phyloP scores from a whole-genome alignment of 169 alveolate species.

The Ichthyophthirius multifiliis region DNA sequence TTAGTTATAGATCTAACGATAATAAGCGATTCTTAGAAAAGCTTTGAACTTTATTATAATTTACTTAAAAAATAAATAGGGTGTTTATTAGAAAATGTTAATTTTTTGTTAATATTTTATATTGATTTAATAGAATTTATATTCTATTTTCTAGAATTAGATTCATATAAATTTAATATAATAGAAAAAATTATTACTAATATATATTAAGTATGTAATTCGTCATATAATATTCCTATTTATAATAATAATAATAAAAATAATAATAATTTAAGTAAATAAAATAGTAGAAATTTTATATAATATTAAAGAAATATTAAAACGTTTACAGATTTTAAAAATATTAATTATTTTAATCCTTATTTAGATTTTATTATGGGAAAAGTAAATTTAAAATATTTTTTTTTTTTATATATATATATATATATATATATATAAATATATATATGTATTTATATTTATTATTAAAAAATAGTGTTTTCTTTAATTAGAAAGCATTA shows the following conservation, averaged over 20 bases:
- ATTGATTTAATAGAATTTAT: neutral
- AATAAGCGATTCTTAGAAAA: neutral
- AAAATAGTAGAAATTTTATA: neutral
- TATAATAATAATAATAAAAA: no score
- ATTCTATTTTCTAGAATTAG: neutral
- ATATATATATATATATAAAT: no score
- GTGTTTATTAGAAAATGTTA: neutral
- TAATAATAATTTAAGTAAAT: neutral
- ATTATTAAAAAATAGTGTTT: neutral
- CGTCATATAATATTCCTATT: no score
- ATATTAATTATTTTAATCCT: neutral
- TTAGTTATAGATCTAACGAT: no score
- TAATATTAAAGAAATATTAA: neutral
- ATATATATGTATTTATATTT: neutral
- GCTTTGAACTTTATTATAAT: neutral
- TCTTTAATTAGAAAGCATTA: neutral
- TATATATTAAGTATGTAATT: no score
- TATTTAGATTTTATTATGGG: neutral
- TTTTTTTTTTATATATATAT: no score
- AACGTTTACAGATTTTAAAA: neutral
- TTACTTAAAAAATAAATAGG: neutral
- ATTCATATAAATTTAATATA: neutral
- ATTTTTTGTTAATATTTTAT: neutral
- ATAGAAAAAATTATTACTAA: neutral
- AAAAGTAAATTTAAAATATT: neutral